Conservation (phyloP, 2,329 filamentous ascomycete genomes). For the Diplodia intermedia region DNA sequence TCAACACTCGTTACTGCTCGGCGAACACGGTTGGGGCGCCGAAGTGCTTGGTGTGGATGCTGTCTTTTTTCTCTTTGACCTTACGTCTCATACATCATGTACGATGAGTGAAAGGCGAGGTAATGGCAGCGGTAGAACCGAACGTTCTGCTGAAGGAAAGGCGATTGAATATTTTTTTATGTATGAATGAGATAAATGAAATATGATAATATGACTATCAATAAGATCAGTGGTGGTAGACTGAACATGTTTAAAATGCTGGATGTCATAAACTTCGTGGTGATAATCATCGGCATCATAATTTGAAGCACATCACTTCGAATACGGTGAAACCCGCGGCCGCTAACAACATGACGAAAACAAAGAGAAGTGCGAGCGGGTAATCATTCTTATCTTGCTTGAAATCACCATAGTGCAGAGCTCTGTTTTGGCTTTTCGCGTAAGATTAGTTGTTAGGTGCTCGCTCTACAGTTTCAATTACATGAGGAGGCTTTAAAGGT, state of each 20-base stretch:
- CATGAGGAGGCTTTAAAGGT: too few species aligned
- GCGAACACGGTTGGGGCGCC: background rate
- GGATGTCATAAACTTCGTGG: too few species aligned
- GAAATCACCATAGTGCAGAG: too few species aligned
- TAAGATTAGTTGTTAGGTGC: too few species aligned
- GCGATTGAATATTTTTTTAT: background rate
- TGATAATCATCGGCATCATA: too few species aligned
- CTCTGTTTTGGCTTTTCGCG: too few species aligned
- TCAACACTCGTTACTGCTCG: conserved; percentile 10
- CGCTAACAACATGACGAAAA: too few species aligned
- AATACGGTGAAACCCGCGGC: too few species aligned
- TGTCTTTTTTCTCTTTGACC: background rate
- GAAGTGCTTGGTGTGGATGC: background rate
- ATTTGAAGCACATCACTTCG: too few species aligned
- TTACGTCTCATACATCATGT: background rate
- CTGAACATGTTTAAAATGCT: background rate
- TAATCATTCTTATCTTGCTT: too few species aligned
- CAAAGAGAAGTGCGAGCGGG: too few species aligned
- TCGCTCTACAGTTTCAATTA: too few species aligned
- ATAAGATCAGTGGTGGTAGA: background rate
- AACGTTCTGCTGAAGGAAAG: background rate
- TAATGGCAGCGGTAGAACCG: background rate
- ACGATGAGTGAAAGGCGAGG: background rate
- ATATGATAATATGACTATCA: background rate
- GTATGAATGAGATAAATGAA: background rate